phyloP scores from a whole-genome alignment of 2,329 filamentous ascomycete genomes.

The Fusarium redolens region DNA sequence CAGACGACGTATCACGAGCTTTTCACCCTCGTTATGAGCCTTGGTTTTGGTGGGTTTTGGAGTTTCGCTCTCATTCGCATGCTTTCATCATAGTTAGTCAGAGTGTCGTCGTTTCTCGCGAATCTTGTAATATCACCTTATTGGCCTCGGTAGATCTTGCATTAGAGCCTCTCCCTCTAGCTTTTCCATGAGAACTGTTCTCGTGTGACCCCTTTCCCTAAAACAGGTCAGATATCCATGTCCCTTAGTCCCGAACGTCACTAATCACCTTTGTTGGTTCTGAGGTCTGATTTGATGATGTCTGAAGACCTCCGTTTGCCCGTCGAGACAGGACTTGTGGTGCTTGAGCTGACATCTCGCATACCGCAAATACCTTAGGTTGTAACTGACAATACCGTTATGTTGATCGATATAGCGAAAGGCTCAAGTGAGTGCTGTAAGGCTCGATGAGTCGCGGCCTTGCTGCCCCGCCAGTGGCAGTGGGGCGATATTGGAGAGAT shows the following conservation, averaged over 20 bases:
- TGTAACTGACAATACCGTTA: conserved; percentile 28
- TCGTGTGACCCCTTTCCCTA: conserved; percentile 43
- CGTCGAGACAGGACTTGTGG: conserved; percentile 52
- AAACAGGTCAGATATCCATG: conserved; percentile 37
- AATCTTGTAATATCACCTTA: conserved; percentile 42
- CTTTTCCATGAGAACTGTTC: conserved; percentile 35
- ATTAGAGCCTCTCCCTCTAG: conserved; percentile 43
- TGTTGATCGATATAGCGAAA: conserved; percentile 28
- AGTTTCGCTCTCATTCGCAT: conserved; percentile 45
- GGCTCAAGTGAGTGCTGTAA: conserved; percentile 30
- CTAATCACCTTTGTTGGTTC: conserved; percentile 47
- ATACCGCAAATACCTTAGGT: conserved; percentile 40
- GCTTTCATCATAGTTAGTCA: conserved; percentile 39
- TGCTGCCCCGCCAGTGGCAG: conserved; percentile 44
- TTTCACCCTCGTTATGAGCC: conserved; percentile 69
- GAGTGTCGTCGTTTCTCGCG: conserved; percentile 1
- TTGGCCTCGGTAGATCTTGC: conserved; percentile 45
- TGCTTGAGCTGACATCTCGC: conserved; percentile 52
- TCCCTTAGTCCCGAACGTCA: conserved; percentile 11
- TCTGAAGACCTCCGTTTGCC: conserved; percentile 48
- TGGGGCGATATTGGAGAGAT: conserved; percentile 42
- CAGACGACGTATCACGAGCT: conserved; percentile 85
- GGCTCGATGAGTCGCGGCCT: conserved; percentile 46
- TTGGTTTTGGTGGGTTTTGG: conserved; percentile 48
- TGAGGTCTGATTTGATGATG: conserved; percentile 40